Evolutionary conservation across 768 basidiomycete species (phyloP).

Genomic region (Trichaptum fuscoviolaceum): DNA sequence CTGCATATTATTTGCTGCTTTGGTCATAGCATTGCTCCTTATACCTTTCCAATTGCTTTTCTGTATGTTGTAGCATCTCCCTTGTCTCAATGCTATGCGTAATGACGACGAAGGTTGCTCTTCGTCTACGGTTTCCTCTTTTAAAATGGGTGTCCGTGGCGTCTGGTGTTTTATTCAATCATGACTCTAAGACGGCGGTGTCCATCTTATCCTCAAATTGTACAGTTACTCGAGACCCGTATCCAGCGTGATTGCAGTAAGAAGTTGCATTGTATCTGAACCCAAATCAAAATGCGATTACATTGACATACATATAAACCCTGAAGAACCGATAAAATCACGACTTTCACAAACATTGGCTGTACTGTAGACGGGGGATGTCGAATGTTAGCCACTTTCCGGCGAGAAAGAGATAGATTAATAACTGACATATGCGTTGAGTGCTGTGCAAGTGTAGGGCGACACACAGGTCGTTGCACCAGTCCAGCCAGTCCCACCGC

Average conservation of each 20-base stretch:
- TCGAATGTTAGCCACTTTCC: background rate
- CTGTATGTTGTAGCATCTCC: background rate
- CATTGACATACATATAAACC: background rate
- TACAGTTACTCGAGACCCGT: too few species aligned
- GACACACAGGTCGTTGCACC: conserved; percentile 31
- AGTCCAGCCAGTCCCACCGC: conserved; percentile 31
- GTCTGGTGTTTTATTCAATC: background rate
- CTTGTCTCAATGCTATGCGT: background rate
- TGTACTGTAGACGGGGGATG: background rate
- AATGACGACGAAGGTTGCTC: background rate
- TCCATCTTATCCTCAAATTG: too few species aligned
- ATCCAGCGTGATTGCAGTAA: too few species aligned
- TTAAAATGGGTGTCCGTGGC: background rate
- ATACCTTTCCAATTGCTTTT: background rate
- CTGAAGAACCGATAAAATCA: background rate
- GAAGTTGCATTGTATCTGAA: background rate
- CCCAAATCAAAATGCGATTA: background rate
- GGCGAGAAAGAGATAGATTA: background rate
- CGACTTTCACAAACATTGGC: background rate
- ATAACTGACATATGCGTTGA: conserved; percentile 22
- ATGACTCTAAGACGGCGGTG: too few species aligned
- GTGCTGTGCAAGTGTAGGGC: conserved; percentile 25
- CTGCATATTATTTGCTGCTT: background rate
- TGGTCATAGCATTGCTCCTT: background rate
- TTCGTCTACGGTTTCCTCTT: background rate